Conservation (phyloP, 768 basidiomycete species). For the Podaxis pistillaris region DNA sequence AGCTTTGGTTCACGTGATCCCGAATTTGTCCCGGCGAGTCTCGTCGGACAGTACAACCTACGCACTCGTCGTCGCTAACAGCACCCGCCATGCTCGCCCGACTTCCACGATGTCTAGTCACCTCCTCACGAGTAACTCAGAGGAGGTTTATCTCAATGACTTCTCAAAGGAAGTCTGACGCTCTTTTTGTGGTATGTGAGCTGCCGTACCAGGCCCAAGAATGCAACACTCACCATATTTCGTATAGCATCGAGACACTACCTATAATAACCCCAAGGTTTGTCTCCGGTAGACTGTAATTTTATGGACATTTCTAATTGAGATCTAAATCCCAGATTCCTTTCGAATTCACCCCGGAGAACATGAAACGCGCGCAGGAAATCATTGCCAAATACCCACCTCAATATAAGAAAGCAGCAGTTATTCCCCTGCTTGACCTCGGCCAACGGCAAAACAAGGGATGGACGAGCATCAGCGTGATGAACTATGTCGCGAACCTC, state of each 20-base stretch:
- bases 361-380: constrained; percentile 81
- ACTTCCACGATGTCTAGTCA: constrained; percentile 30
- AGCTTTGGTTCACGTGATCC: constrained; percentile 11
- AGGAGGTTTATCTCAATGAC: constrained; percentile 43
- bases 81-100: constrained; percentile 29
- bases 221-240: constrained; percentile 14
- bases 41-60: constrained; percentile 16
- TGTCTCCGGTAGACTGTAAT: constrained; percentile 11
- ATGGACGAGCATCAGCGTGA: constrained; percentile 97
- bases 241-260: constrained; percentile 87
- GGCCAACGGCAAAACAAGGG: constrained; percentile 98
- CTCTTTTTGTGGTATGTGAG: constrained; percentile 78
- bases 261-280: constrained; percentile 92
- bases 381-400: constrained; percentile 93
- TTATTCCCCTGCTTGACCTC: constrained; percentile 94
- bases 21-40: constrained; percentile 17
- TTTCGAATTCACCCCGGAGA: constrained; percentile 81
- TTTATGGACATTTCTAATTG: not conserved
- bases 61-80: constrained; percentile 15
- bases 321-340: constrained; percentile 59
- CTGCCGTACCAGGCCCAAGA: constrained; percentile 8
- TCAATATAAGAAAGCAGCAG: constrained; percentile 98
- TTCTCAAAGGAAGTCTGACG: constrained; percentile 63
- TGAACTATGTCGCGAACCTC: constrained; percentile 96
- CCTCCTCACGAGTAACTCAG: constrained; percentile 18